Evolutionary conservation across 2,329 filamentous ascomycete genomes (phyloP), one percentile per base, ranked within the genome.

Genomic region (Fusarium albidum): DNA sequence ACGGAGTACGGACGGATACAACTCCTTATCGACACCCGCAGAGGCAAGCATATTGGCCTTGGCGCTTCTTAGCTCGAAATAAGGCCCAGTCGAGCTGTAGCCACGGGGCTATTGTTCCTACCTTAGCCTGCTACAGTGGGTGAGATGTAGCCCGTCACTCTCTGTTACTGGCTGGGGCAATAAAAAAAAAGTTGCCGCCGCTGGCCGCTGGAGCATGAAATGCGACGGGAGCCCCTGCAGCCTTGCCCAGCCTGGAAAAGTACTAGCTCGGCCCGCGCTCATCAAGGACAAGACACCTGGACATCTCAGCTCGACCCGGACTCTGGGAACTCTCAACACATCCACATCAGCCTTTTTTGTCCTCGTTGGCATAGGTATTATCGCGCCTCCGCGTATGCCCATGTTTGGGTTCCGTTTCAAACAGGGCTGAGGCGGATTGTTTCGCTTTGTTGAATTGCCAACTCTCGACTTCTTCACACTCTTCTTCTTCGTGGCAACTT

Each of bases 181-280:
- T 38, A 21, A 29, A 40, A 43, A 21, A 29, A 28, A 42, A 32
- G 21, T 15, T 38, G 32, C 44, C 17, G 18, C 39, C 14, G 52
- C 55, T 50, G 39, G 52, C 34, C 34, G 42, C 49, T 35, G 42
- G 37, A 59, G 48, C 52, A 38, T 45, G 25, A 52, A 42, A 61
- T 64, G 63, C 63, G n/a, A n/a, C n/a, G n/a, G n/a, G n/a, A n/a
- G n/a, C 65, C 65, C 63, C 68, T 62, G 65, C 65, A 68, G 63
- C 61, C 65, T 68, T 61, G 50, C 49, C 37, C 41, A 52, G 52
- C 49, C 62, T 65, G 33, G 48, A 64, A 65, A 51, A 49, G 63
- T 55, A 61, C 65, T 68, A 68, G 63, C 50, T 52, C 53, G 59
- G 49, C 57, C 57, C 60, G 58, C 64, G 54, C 44, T 49, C 52